phyloP scores from a whole-genome alignment of 257 asterid species.

The Sherardia arvensis region DNA sequence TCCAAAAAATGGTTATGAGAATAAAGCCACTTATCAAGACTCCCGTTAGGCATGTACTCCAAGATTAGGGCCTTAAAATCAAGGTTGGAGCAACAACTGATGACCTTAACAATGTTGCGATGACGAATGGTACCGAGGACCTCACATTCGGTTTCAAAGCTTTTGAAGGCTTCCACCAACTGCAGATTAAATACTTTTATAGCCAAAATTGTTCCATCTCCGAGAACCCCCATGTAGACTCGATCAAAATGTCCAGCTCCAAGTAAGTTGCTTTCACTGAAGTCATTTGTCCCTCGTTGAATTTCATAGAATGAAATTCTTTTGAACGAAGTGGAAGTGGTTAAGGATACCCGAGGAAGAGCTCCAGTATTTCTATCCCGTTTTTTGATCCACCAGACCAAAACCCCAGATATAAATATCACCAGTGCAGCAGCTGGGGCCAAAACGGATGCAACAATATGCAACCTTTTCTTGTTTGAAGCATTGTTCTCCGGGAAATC shows the following conservation, averaged over 20 bases:
- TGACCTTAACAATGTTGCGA: background rate
- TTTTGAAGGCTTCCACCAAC: background rate
- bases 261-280: slow-evolving; percentile 3
- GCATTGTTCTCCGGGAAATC: background rate
- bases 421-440: background rate
- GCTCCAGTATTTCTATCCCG: too few species aligned
- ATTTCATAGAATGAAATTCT: too few species aligned
- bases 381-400: too few species aligned
- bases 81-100: slow-evolving; percentile 7
- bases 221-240: background rate
- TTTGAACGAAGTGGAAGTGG: too few species aligned
- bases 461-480: background rate
- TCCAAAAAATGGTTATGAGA: too few species aligned
- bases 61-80: background rate
- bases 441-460: background rate
- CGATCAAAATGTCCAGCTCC: background rate
- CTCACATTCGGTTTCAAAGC: slow-evolving; percentile 1
- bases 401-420: background rate
- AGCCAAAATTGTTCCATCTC: background rate
- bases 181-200: background rate
- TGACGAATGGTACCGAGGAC: background rate
- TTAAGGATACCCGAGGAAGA: too few species aligned
- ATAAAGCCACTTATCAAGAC: too few species aligned
- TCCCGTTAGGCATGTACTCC: too few species aligned
- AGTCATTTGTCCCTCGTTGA: too few species aligned